Percentiles rank a stretch among this genome's conserved stretches.
These are phyloP conservation scores for Rhizoctonia solani DNA, from an alignment of 1,284 basidiomycete species.

Conservation along the genomic window DNA sequence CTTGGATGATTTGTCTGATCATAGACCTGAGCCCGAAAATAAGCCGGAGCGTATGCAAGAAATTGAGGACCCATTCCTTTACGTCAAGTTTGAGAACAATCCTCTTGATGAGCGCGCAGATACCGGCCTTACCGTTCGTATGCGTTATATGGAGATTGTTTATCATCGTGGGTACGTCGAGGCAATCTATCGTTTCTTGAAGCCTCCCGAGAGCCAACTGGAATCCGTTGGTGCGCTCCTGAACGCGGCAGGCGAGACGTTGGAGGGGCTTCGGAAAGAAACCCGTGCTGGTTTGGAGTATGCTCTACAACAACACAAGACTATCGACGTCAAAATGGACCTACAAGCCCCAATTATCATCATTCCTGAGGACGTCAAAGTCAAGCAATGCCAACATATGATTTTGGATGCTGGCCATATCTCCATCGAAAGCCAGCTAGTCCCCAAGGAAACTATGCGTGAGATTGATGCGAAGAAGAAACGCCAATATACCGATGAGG, in stretches of 20 bases:
- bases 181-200: conserved; percentile 90
- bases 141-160: conserved; percentile 98
- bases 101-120: conserved; percentile 94
- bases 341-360: conserved; percentile 98
- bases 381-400: conserved; percentile 80
- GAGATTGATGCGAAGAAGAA: conserved; percentile 86
- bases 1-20: conserved; percentile 41
- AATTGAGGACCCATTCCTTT: conserved; percentile 79
- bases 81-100: conserved; percentile 89
- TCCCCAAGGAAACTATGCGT: conserved; percentile 79
- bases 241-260: conserved; percentile 89
- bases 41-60: conserved; percentile 42
- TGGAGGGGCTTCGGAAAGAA: conserved; percentile 94
- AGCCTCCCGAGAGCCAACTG: conserved; percentile 91
- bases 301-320: conserved; percentile 92
- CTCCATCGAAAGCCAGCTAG: conserved; percentile 87
- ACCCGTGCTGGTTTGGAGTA: conserved; percentile 94
- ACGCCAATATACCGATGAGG: conserved; percentile 85
- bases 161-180: conserved; percentile 96
- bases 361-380: conserved; percentile 88
- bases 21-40: conserved; percentile 41
- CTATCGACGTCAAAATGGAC: conserved; percentile 93
- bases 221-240: conserved; percentile 92
- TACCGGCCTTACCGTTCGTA: conserved; percentile 84
- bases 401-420: conserved; percentile 98